Evolutionary conservation across 768 basidiomycete species (phyloP).

Genomic region (Lentinula boryana): DNA sequence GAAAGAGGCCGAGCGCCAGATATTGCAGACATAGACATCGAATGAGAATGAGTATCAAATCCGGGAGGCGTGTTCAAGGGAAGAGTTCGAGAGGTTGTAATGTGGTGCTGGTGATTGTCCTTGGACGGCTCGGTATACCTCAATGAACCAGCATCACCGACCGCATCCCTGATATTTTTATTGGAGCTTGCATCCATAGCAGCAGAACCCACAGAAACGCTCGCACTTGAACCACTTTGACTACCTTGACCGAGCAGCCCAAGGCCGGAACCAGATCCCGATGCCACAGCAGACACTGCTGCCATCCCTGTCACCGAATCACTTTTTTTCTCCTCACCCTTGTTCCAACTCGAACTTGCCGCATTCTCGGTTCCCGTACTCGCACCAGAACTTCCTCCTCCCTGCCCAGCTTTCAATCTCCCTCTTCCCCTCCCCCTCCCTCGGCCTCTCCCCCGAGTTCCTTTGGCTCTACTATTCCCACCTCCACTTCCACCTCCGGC

Average conservation of each 20-base stretch:
- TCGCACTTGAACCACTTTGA: neutral
- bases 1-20: neutral
- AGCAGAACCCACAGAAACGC: neutral
- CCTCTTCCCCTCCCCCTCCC: slow-evolving; percentile 2
- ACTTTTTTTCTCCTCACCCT: neutral
- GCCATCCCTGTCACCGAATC: neutral
- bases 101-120: neutral
- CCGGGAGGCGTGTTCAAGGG: neutral
- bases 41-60: neutral
- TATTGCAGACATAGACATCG: neutral
- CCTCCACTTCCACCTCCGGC: slow-evolving; percentile 19
- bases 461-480: neutral
- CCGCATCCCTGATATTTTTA: neutral
- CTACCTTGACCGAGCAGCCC: too few species aligned
- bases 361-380: neutral
- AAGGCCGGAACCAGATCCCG: too few species aligned
- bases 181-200: too few species aligned
- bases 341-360: neutral
- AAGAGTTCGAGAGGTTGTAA: neutral
- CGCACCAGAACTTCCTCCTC: neutral
- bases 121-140: neutral
- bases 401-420: neutral
- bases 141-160: neutral
- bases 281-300: too few species aligned
- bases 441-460: neutral